Conservation (phyloP, 805 yeast species). For the Candida tallmaniae region DNA sequence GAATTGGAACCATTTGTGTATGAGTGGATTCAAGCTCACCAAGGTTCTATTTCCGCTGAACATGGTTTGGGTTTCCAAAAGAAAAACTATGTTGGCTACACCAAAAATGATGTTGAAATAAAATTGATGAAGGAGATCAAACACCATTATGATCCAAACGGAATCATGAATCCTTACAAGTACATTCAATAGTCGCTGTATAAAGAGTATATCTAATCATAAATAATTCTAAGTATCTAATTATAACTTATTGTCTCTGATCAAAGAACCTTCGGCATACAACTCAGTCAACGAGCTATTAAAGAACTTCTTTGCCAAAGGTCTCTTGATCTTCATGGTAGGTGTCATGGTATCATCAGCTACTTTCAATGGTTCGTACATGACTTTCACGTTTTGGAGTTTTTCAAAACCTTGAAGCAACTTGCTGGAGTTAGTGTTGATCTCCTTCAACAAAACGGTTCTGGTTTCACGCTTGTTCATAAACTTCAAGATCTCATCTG, state of each 20-base stretch:
- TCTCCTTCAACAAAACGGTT: constrained; percentile 25
- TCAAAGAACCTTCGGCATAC: constrained; percentile 30
- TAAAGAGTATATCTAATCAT: neutral
- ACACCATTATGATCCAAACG: constrained; percentile 82
- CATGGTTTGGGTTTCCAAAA: constrained; percentile 98
- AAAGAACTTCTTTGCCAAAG: constrained; percentile 25
- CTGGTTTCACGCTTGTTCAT: constrained; percentile 32
- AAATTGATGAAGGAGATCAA: constrained; percentile 74
- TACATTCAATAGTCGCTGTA: constrained; percentile 45
- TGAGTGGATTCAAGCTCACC: constrained; percentile 70
- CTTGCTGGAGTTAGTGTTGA: constrained; percentile 32
- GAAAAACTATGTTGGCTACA: constrained; percentile 81
- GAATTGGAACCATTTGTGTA: constrained; percentile 91
- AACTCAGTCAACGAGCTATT: constrained; percentile 18
- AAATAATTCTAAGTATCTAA: neutral
- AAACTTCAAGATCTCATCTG: constrained; percentile 20
- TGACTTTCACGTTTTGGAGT: constrained; percentile 49
- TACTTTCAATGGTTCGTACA: constrained; percentile 57
- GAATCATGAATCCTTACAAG: constrained; percentile 92
- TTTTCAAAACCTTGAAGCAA: constrained; percentile 59
- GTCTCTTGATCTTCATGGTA: constrained; percentile 50
- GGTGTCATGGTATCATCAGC: constrained; percentile 65
- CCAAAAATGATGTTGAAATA: constrained; percentile 71
- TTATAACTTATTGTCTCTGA: constrained; percentile 18
- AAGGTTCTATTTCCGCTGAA: constrained; percentile 94